Percentiles rank a stretch among this genome's conserved stretches.
Evolutionary conservation across 495 filamentous ascomycete species (phyloP).

Genomic region (Lichenothelia convexa): DNA sequence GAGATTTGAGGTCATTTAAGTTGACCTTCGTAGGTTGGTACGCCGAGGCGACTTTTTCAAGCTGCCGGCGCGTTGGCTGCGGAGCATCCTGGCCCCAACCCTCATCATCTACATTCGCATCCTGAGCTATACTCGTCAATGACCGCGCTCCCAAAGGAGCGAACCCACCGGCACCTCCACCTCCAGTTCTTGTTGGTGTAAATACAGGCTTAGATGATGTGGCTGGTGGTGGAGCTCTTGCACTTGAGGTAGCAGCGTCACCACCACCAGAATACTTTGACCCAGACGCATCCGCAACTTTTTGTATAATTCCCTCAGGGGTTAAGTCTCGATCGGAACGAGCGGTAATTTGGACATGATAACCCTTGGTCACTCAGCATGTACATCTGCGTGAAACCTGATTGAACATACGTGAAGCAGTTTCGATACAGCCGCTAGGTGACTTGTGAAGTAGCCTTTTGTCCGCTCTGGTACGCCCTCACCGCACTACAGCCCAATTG

Average conservation of each 20-base stretch:
- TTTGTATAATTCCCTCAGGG: slow-evolving; percentile 73
- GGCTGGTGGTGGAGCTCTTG: slow-evolving; percentile 42
- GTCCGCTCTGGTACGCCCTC: slow-evolving; percentile 96
- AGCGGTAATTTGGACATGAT: slow-evolving; percentile 93
- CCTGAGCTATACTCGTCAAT: slow-evolving; percentile 23
- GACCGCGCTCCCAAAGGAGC: slow-evolving; percentile 42
- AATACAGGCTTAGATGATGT: slow-evolving; percentile 77
- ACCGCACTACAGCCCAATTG: slow-evolving; percentile 40
- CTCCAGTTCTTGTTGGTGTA: slow-evolving; percentile 50
- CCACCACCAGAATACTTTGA: slow-evolving; percentile 66
- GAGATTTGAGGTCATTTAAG: slow-evolving; percentile 54
- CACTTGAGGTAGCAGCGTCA: slow-evolving; percentile 12
- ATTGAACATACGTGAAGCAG: slow-evolving; percentile 52
- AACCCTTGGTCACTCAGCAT: slow-evolving; percentile 38
- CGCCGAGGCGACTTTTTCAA: slow-evolving; percentile 85
- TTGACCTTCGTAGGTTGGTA: slow-evolving; percentile 92
- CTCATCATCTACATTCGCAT: slow-evolving; percentile 44
- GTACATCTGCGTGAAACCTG: slow-evolving; percentile 1
- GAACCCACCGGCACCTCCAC: slow-evolving; percentile 38
- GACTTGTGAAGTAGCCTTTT: slow-evolving; percentile 95
- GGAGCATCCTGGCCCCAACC: slow-evolving; percentile 96
- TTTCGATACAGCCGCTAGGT: slow-evolving; percentile 73
- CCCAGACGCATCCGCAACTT: slow-evolving; percentile 90
- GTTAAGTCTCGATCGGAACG: slow-evolving; percentile 75
- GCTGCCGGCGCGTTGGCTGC: slow-evolving; percentile 58